phyloP scores from a whole-genome alignment of 2,329 filamentous ascomycete genomes.

The Neofusicoccum cordaticola region DNA sequence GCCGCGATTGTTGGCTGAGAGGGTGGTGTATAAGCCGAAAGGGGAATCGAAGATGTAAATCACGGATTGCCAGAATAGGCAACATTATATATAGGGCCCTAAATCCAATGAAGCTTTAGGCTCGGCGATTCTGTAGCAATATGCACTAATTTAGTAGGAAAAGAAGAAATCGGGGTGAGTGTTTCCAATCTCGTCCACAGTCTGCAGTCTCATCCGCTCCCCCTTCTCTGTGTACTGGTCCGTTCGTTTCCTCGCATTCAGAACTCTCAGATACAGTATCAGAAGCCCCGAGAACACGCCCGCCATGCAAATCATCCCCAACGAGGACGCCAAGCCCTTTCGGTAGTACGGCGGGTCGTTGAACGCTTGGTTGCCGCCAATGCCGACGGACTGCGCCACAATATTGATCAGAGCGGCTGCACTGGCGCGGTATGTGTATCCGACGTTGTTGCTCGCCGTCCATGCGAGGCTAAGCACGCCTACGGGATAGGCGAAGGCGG shows the following conservation, averaged over 20 bases:
- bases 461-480: constrained; percentile 19
- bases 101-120: no score
- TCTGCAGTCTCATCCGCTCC: not conserved
- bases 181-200: not conserved
- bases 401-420: constrained; percentile 19
- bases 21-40: no score
- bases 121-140: not conserved
- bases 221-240: not conserved
- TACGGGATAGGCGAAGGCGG: constrained; percentile 16
- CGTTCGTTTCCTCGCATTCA: not conserved
- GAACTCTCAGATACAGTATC: not conserved
- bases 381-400: constrained; percentile 16
- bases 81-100: no score
- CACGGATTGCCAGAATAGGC: no score
- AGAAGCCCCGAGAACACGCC: not conserved
- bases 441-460: constrained; percentile 19
- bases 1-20: no score
- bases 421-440: constrained; percentile 19
- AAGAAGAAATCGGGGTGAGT: not conserved
- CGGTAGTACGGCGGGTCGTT: constrained; percentile 19
- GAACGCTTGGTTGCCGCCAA: constrained; percentile 19
- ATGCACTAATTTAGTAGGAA: not conserved
- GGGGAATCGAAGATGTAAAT: no score
- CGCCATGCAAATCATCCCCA: not conserved
- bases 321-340: not conserved